Evolutionary conservation across 176 grass and related monocot species (phyloP).

Genomic region (Hordeum marinum): DNA sequence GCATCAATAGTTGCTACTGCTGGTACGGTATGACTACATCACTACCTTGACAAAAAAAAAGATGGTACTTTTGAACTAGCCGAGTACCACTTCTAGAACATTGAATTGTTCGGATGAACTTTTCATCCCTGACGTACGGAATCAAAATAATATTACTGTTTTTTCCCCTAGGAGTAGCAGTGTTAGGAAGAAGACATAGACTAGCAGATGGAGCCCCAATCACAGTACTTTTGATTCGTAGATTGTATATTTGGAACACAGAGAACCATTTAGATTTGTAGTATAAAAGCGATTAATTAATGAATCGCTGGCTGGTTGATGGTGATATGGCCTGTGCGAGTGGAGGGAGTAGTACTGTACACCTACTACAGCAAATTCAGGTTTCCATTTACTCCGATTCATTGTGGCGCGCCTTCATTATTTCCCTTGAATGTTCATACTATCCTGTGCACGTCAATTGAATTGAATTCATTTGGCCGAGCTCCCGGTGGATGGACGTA

Average conservation of each 20-base stretch:
- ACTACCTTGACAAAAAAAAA: background rate
- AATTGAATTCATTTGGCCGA: slow-evolving; percentile 49
- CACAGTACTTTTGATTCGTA: background rate
- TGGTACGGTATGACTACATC: slow-evolving; percentile 13
- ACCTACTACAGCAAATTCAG: slow-evolving; percentile 30
- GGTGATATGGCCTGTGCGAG: slow-evolving; percentile 14
- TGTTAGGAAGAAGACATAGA: too few relatives aligned
- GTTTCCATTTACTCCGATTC: slow-evolving; percentile 50
- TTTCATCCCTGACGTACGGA: background rate
- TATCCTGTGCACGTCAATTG: slow-evolving; percentile 31
- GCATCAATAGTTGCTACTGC: background rate
- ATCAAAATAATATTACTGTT: too few relatives aligned
- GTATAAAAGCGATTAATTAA: background rate
- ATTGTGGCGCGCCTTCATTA: slow-evolving; percentile 14
- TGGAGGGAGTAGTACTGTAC: background rate
- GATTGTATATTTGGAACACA: background rate
- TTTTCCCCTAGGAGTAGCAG: too few relatives aligned
- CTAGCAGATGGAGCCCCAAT: too few relatives aligned
- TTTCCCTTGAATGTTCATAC: slow-evolving; percentile 35
- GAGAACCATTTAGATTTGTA: too few relatives aligned
- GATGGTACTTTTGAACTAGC: background rate
- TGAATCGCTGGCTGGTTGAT: background rate
- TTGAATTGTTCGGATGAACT: background rate
- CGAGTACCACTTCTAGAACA: background rate
- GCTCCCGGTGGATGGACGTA: slow-evolving; percentile 36